These are phyloP conservation scores for Vararia minispora DNA, from an alignment of 768 basidiomycete genomes.

Conservation along the genomic window DNA sequence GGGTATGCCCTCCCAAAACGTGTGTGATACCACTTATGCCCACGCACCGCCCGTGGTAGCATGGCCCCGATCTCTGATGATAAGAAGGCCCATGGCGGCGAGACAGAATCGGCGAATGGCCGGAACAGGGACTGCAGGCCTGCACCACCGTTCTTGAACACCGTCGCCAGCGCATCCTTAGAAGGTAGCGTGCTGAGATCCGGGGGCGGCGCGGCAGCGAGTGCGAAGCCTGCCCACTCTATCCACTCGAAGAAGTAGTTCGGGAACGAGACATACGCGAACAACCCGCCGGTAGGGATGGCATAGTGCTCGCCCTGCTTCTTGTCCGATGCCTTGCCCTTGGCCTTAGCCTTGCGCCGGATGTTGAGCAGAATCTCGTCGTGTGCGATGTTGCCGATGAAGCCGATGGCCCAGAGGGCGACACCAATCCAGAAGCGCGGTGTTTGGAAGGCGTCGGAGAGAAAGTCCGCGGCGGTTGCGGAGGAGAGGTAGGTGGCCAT, in stretches of 20 bases:
- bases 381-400: conserved; percentile 73
- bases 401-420: conserved; percentile 56
- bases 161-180: neutral
- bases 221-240: conserved; percentile 84
- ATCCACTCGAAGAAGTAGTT: conserved; percentile 95
- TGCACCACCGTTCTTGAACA: neutral
- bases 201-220: conserved; percentile 53
- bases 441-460: conserved; percentile 23
- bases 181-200: conserved; percentile 14
- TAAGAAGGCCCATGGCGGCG: conserved; percentile 78
- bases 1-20: conserved; percentile 71
- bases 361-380: conserved; percentile 86
- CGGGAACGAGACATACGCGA: conserved; percentile 74
- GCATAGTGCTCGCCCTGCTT: conserved; percentile 48
- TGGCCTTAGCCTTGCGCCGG: conserved; percentile 45
- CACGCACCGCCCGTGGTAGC: conserved; percentile 71
- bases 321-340: conserved; percentile 19
- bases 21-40: conserved; percentile 76
- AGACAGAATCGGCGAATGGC: conserved; percentile 25
- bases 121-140: conserved; percentile 15
- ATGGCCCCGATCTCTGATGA: conserved; percentile 62
- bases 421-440: conserved; percentile 54
- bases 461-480: conserved; percentile 33
- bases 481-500: conserved; percentile 65
- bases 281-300: conserved; percentile 73